Evolutionary conservation across 2,329 filamentous ascomycete genomes (phyloP), one percentile per base, ranked within the genome.

Genomic region (Cladosporium sp.): DNA sequence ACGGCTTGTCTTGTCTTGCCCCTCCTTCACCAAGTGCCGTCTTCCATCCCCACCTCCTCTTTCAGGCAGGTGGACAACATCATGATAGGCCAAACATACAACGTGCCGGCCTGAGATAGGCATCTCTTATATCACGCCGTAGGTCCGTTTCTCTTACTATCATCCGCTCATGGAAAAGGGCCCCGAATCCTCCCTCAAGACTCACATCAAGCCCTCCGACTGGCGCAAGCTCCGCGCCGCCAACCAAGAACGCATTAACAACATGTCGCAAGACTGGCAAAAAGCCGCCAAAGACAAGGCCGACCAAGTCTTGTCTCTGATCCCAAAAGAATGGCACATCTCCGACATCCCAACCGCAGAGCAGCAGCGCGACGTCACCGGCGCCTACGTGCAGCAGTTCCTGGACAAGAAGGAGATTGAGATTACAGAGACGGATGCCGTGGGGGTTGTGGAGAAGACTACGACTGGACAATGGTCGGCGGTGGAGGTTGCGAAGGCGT

Each of bases 371-470:
- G 82, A 85, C 69, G 77, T 85, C 8, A 84, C 82, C 0, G 81
- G 81, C 5, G 59, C 73, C 14, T 86, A 82, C 63, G 79, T 86
- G 43, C 78, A 82, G 30, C 78, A 84, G 55, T 86, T 78, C 61
- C 74, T 87, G 1, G 76, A 72, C 5, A 59, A 76, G 19, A 69
- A 75, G 40, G 84, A 87, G 64, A 74, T 86, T 12, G 78, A 82
- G 42, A 86, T 87, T 59, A 88, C 85, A 0, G 82, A 86, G 64
- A 82, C 80, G 5, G 80, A 84, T 66, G 82, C 83, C 3, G 77
- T 81, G 5, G 80, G 76, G 0, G 84, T 87, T 58, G 79, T 81
- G 0, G 73, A 78, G 51, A 80, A 80, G 45, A 84, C 83, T 1
- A 78, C 76, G 0, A 72, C 74, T 1, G 84, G 84, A 1, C 63